Evolutionary conservation across 1,284 basidiomycete genomes (phyloP).

Genomic region (Moesziomyces parantarcticus): DNA sequence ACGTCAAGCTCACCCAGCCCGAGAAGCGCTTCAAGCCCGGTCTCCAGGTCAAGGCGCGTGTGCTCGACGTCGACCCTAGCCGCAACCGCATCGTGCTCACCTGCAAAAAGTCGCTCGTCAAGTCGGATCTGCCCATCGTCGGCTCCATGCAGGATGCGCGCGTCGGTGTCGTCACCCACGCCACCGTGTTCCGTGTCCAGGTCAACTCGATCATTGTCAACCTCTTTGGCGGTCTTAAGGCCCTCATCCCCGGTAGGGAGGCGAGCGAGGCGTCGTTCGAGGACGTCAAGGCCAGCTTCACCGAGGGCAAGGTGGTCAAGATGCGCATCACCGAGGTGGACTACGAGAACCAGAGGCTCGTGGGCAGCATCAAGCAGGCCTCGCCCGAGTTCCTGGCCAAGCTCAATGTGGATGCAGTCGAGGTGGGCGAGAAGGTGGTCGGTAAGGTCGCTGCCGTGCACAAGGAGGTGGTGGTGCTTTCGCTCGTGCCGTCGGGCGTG

Average conservation of each 20-base stretch:
- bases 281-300: slow-evolving; percentile 74
- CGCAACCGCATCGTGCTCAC: slow-evolving; percentile 87
- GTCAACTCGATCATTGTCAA: slow-evolving; percentile 61
- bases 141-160: slow-evolving; percentile 77
- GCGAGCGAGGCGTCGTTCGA: slow-evolving; percentile 48
- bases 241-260: slow-evolving; percentile 74
- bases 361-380: slow-evolving; percentile 89
- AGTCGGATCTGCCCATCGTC: slow-evolving; percentile 74
- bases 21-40: slow-evolving; percentile 87
- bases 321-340: slow-evolving; percentile 84
- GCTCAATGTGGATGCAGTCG: slow-evolving; percentile 62
- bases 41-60: slow-evolving; percentile 83
- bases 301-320: slow-evolving; percentile 80
- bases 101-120: slow-evolving; percentile 89
- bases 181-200: slow-evolving; percentile 74
- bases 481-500: slow-evolving; percentile 72
- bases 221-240: slow-evolving; percentile 84
- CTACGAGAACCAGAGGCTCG: slow-evolving; percentile 75
- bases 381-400: slow-evolving; percentile 55
- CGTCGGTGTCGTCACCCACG: slow-evolving; percentile 81
- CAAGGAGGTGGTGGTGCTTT: slow-evolving; percentile 62
- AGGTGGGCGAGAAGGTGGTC: slow-evolving; percentile 61
- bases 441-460: slow-evolving; percentile 61
- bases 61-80: slow-evolving; percentile 85
- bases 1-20: slow-evolving; percentile 78